These are phyloP conservation scores for Schwanniomyces sp. DNA, from an alignment of 805 yeast species.

Conservation along the genomic window DNA sequence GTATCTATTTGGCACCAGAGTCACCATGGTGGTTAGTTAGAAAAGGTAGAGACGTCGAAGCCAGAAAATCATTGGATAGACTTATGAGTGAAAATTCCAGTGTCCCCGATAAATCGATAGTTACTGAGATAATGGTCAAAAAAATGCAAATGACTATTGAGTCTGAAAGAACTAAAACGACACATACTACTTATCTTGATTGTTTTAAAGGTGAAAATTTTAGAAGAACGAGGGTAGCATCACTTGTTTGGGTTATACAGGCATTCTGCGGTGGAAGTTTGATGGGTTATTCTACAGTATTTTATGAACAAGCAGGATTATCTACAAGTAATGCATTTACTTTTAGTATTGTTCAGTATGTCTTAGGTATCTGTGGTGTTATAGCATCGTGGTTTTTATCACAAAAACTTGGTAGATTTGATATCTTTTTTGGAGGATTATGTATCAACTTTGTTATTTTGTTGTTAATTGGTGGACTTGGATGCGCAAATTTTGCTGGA, in stretches of 20 bases:
- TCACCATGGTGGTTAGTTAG: conserved; percentile 49
- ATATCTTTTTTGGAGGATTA: conserved; percentile 37
- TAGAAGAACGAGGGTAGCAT: conserved; percentile 46
- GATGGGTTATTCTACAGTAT: conserved; percentile 36
- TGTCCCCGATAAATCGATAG: neutral
- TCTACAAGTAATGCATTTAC: conserved; percentile 18
- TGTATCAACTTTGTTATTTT: conserved; percentile 29
- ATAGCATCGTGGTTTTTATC: conserved; percentile 29
- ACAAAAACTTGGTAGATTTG: conserved; percentile 38
- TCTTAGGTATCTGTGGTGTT: conserved; percentile 30
- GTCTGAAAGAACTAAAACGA: conserved; percentile 6
- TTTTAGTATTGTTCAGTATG: conserved; percentile 32
- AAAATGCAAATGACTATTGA: conserved; percentile 3
- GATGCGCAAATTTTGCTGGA: conserved; percentile 19
- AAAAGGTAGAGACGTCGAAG: conserved; percentile 31
- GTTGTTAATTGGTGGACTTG: conserved; percentile 42
- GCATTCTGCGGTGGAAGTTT: conserved; percentile 29
- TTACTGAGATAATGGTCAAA: neutral
- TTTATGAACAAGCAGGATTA: conserved; percentile 38
- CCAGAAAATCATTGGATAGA: conserved; percentile 27
- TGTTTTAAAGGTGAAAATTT: conserved; percentile 46
- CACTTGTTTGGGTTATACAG: conserved; percentile 11
- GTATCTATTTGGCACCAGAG: conserved; percentile 42
- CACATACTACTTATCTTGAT: conserved; percentile 28
- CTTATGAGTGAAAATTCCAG: conserved; percentile 3